These are phyloP conservation scores for Taiozyma sp. DNA, from an alignment of 1,139 yeast species.

Conservation along the genomic window DNA sequence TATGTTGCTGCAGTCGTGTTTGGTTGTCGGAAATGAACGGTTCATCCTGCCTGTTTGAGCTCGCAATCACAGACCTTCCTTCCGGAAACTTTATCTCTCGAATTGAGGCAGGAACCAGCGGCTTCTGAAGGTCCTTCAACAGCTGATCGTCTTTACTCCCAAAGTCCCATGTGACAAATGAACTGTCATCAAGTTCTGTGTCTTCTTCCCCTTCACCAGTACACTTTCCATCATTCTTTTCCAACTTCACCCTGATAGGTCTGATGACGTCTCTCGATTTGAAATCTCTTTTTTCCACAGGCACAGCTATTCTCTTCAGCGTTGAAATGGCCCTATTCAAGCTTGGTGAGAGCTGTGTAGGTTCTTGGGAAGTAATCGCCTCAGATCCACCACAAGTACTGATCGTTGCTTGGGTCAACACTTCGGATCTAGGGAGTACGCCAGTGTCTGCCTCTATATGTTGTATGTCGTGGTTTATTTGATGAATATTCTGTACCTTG, in stretches of 20 bases:
- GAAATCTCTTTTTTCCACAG: background rate
- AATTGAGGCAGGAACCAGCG: background rate
- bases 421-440: background rate
- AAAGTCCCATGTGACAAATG: conserved; percentile 1
- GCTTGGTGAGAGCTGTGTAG: background rate
- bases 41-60: background rate
- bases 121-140: background rate
- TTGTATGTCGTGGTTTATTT: background rate
- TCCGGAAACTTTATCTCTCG: background rate
- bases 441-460: background rate
- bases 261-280: background rate
- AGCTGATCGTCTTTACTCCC: background rate
- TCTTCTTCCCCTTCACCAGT: background rate
- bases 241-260: background rate
- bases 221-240: background rate
- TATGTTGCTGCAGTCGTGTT: background rate
- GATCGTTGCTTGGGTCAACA: background rate
- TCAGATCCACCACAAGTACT: background rate
- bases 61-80: background rate
- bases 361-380: background rate
- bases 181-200: background rate
- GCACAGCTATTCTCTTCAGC: background rate
- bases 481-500: background rate
- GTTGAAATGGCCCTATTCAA: background rate
- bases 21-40: background rate